A percentile compares a stretch with the other conserved stretches of the same genome.
Conservation (phyloP, 768 basidiomycete species). For the Candolleomyces aberdarensis region DNA sequence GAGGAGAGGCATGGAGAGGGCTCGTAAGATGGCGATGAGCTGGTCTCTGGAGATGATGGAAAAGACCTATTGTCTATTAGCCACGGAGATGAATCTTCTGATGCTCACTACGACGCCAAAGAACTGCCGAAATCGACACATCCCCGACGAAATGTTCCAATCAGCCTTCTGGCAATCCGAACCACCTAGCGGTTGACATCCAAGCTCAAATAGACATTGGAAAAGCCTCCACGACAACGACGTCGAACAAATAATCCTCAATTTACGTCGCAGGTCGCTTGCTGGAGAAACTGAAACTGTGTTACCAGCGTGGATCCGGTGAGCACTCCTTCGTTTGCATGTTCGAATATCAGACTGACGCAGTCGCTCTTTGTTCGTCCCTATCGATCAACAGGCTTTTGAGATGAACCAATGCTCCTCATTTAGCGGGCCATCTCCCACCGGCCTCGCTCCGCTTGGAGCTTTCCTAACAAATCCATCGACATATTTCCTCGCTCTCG, state of each 20-base stretch:
- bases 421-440: no score
- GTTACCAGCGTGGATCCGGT: constrained; percentile 65
- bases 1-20: background rate
- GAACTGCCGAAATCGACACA: constrained; percentile 28
- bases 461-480: no score
- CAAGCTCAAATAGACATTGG: constrained; percentile 12
- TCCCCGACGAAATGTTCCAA: constrained; percentile 63
- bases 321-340: constrained; percentile 10
- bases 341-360: no score
- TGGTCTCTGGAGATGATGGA: background rate
- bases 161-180: constrained; percentile 40
- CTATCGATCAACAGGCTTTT: background rate
- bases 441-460: no score
- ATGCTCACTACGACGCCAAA: background rate
- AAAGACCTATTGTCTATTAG: background rate
- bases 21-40: background rate
- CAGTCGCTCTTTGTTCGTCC: no score
- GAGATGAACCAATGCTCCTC: no score
- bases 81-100: background rate
- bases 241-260: constrained; percentile 30
- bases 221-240: constrained; percentile 7
- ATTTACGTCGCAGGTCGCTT: constrained; percentile 46
- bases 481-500: no score
- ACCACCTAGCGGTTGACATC: constrained; percentile 22
- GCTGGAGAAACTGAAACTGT: constrained; percentile 32